Evolutionary conservation across 1,139 yeast species (phyloP), one percentile per base, ranked within the genome.

Genomic region (Candida buenavistaensis): DNA sequence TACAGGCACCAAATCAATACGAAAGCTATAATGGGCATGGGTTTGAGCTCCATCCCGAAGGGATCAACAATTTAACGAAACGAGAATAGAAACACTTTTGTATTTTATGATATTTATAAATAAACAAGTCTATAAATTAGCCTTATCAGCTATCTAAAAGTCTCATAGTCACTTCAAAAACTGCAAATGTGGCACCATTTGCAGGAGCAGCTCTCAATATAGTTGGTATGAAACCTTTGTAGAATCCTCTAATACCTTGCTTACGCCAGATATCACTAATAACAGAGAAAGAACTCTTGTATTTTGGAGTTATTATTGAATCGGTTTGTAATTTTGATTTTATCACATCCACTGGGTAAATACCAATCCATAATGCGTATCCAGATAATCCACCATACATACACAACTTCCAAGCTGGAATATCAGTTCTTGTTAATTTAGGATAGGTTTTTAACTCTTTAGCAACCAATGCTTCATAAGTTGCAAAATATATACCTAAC

Each of bases 151-250:
- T 26, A 26, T 35, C 43, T 22, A 47, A 44, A 25, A 75, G 57
- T 61, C 94, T 77, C 84, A 88, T 84, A 5, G 95, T 83, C 36
- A 85, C 59, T 62, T 90, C 97, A 55, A 90, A 90, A 8, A 94
- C 88, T 35, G 88, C 86, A 64, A 90, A 90, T 1, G 97, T 90
- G 20, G 95, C 95, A 34, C 96, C 97, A 54, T 90, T 90, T 12
- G 95, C 97, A 3, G 97, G 97, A 2, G 96, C 96, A 35, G 97
- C 97, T 62, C 97, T 82, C 48, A 90, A 68, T 44, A 90, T 79
- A 1, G 97, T 89, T 32, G 97, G 96, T 14, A 81, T 61, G 54
- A 89, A 88, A 1, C 97, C 97, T 59, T 83, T 80, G 62, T 86
- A 82, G 54, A 90, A 86, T 0, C 96, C 95, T 47, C 69, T 69